These are phyloP conservation scores for Mytilinidion resinicola DNA, from an alignment of 495 filamentous ascomycete genomes.

Conservation along the genomic window DNA sequence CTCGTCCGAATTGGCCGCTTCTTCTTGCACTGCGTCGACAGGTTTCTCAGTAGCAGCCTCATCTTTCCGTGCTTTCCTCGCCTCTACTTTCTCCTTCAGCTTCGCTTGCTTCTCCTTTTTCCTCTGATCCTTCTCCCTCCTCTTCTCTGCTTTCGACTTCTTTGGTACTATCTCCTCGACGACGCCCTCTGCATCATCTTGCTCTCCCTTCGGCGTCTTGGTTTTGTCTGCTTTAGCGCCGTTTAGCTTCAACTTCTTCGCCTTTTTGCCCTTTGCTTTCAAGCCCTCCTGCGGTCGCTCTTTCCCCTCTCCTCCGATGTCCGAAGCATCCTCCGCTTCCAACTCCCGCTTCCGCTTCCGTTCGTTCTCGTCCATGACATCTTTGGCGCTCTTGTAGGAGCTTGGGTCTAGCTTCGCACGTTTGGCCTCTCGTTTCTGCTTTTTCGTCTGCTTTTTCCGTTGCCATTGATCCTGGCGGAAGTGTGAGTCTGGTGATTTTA, in stretches of 20 bases:
- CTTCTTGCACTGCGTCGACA: constrained; percentile 20
- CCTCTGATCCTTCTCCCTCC: constrained; percentile 35
- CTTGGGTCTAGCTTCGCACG: constrained; percentile 72
- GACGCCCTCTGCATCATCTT: constrained; percentile 19
- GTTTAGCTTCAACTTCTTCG: constrained; percentile 39
- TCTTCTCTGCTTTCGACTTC: constrained; percentile 36
- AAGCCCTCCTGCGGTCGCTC: constrained; percentile 27
- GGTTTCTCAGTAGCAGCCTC: constrained; percentile 9
- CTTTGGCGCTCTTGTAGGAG: constrained; percentile 55
- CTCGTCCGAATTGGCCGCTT: constrained; percentile 6
- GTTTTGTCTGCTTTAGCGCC: constrained; percentile 9
- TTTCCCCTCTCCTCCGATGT: constrained; percentile 22
- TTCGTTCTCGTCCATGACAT: constrained; percentile 49
- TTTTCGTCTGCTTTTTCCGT: constrained; percentile 41
- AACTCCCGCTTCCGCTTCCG: constrained; percentile 38
- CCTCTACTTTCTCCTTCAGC: constrained; percentile 40
- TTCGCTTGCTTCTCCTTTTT: constrained; percentile 45
- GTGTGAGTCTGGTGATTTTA: constrained; percentile 13
- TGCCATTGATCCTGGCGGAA: constrained; percentile 36
- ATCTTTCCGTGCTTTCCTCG: constrained; percentile 33
- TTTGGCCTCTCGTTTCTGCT: constrained; percentile 35
- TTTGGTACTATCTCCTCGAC: constrained; percentile 31
- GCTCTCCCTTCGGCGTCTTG: constrained; percentile 34
- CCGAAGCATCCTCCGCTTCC: constrained; percentile 35
- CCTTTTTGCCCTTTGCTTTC: constrained; percentile 32